Evolutionary conservation across 1,284 basidiomycete species (phyloP).

Genomic region (Cryptococcus neoformans): DNA sequence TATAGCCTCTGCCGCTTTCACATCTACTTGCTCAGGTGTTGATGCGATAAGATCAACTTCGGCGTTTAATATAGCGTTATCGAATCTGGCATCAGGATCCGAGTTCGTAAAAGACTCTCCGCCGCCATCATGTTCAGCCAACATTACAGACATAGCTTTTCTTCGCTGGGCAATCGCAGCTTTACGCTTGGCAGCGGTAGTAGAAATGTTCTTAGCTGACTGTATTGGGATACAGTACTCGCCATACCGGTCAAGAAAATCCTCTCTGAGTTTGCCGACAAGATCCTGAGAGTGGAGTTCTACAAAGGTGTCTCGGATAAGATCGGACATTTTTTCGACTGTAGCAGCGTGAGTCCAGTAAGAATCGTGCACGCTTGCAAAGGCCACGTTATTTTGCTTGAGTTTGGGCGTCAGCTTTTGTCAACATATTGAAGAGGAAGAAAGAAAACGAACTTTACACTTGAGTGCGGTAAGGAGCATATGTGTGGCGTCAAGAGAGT

Average conservation of each 20-base stretch:
- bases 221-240: slow-evolving; percentile 67
- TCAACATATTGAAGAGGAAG: not conserved
- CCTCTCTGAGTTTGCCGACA: slow-evolving; percentile 55
- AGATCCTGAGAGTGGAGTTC: slow-evolving; percentile 86
- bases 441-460: slow-evolving; percentile 61
- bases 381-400: slow-evolving; percentile 68
- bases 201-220: slow-evolving; percentile 20
- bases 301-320: slow-evolving; percentile 93
- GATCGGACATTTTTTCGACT: slow-evolving; percentile 83
- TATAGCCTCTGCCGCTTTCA: not conserved
- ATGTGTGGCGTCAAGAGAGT: slow-evolving; percentile 96
- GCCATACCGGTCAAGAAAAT: slow-evolving; percentile 75
- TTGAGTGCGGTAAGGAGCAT: slow-evolving; percentile 98
- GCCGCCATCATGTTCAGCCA: slow-evolving; percentile 28
- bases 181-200: slow-evolving; percentile 9
- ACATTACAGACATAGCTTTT: slow-evolving; percentile 14
- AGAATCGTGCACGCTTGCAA: slow-evolving; percentile 97
- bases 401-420: not conserved
- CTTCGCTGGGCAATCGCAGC: slow-evolving; percentile 12
- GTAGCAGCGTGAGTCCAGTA: slow-evolving; percentile 96
- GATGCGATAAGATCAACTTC: slow-evolving; percentile 12
- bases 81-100: not conserved
- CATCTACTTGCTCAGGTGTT: slow-evolving; percentile 7
- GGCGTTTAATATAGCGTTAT: not conserved
- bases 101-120: slow-evolving; percentile 1